Evolutionary conservation across 768 basidiomycete genomes (phyloP).

Genomic region (Rhodotorula babjevae): DNA sequence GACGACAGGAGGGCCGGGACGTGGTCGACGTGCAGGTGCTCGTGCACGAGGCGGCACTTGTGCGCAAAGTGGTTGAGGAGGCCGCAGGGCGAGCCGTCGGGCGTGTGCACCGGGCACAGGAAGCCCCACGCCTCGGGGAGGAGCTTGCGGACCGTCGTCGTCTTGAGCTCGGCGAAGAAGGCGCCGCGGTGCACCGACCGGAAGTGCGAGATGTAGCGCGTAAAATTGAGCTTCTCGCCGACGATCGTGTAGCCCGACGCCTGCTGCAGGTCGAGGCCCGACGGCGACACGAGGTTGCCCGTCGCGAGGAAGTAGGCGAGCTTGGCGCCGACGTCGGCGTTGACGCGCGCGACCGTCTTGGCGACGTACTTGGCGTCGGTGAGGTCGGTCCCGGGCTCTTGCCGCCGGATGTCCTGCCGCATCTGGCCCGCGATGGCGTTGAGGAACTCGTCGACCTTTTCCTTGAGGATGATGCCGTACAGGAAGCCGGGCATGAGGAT

Average conservation of each 20-base stretch:
- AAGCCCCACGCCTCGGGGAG: constrained; percentile 99
- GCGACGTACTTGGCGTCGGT: constrained; percentile 76
- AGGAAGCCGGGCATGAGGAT: constrained; percentile 86
- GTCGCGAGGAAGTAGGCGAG: constrained; percentile 94
- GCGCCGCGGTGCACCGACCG: constrained; percentile 97
- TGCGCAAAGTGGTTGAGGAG: constrained; percentile 93
- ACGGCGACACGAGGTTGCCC: constrained; percentile 88
- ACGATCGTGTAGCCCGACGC: constrained; percentile 98
- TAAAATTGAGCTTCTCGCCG: constrained; percentile 97
- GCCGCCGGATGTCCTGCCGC: constrained; percentile 65
- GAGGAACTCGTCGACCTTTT: constrained; percentile 84
- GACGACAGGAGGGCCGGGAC: constrained; percentile 74
- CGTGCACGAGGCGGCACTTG: constrained; percentile 83
- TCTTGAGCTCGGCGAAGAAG: constrained; percentile 98
- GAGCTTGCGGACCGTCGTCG: constrained; percentile 91
- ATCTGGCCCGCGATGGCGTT: constrained; percentile 61
- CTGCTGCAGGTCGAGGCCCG: constrained; percentile 94
- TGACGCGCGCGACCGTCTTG: constrained; percentile 68
- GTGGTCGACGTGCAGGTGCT: constrained; percentile 59
- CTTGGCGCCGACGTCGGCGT: constrained; percentile 85
- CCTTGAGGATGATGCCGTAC: constrained; percentile 97
- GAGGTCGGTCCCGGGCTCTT: constrained; percentile 75
- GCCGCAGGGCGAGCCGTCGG: constrained; percentile 96
- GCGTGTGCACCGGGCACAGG: constrained; percentile 96
- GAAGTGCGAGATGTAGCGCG: constrained; percentile 97